These are phyloP conservation scores for Lenwebbia sp. DNA, from an alignment of 345 rosid species.

Conservation along the genomic window DNA sequence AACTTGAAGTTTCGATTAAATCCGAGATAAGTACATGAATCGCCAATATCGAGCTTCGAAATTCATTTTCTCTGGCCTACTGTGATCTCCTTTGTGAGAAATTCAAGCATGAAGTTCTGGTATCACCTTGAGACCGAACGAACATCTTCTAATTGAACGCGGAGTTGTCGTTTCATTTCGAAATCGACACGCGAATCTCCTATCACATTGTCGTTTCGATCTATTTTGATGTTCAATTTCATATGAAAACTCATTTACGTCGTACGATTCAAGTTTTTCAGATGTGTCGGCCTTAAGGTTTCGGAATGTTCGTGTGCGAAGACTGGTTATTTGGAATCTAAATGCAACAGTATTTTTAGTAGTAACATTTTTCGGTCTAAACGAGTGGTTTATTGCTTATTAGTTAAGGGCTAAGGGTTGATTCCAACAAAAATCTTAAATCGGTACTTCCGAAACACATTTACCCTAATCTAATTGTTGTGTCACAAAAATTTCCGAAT, in stretches of 20 bases:
- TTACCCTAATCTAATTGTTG: no score
- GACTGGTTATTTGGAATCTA: background rate
- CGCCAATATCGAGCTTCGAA: background rate
- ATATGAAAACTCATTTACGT: background rate
- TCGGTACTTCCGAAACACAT: no score
- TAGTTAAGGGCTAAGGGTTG: no score
- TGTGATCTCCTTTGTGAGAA: background rate
- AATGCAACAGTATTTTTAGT: background rate
- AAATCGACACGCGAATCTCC: background rate
- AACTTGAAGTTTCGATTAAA: background rate
- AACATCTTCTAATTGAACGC: background rate
- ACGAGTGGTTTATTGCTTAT: background rate
- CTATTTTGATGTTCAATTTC: background rate
- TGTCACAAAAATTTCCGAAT: no score
- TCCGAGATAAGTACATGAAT: background rate
- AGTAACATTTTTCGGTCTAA: background rate
- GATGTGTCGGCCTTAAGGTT: background rate
- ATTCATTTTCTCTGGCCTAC: background rate
- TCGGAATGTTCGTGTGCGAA: background rate
- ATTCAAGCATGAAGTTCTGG: background rate
- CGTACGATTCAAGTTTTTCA: background rate
- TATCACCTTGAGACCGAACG: background rate
- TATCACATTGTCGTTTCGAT: background rate
- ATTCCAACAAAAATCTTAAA: no score
- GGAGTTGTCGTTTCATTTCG: background rate